A percentile compares a stretch with the other conserved stretches of the same genome.
phyloP scores from a whole-genome alignment of 2,329 filamentous ascomycete species.

The Rutstroemia sydowiana region DNA sequence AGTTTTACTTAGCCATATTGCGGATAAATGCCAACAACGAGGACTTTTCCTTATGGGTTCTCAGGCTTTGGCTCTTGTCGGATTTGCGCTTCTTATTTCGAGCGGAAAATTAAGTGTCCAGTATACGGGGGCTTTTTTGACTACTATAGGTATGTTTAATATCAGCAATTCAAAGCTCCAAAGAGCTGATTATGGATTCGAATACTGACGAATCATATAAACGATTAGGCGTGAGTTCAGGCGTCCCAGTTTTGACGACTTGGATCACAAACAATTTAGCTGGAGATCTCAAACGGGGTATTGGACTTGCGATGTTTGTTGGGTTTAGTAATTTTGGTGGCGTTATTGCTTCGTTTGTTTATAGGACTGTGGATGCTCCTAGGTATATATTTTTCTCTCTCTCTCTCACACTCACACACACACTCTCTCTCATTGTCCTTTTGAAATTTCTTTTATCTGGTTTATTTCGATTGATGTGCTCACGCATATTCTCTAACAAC shows the following conservation, averaged over 20 bases:
- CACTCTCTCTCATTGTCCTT: too few relatives aligned
- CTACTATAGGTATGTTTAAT: conserved; percentile 48
- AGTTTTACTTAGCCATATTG: conserved; percentile 60
- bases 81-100: conserved; percentile 71
- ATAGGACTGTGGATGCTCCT: conserved; percentile 34
- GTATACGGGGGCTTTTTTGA: conserved; percentile 78
- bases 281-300: conserved; percentile 84
- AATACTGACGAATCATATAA: too few relatives aligned
- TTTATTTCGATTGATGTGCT: conserved; percentile 24
- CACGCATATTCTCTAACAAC: too few relatives aligned
- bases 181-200: too few relatives aligned
- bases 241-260: conserved; percentile 73
- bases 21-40: conserved; percentile 64
- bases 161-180: not conserved
- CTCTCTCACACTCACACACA: too few relatives aligned
- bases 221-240: conserved; percentile 67
- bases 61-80: conserved; percentile 58
- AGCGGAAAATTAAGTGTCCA: conserved; percentile 57
- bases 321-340: conserved; percentile 90
- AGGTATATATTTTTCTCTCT: too few relatives aligned
- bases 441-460: too few relatives aligned
- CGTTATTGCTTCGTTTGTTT: conserved; percentile 43
- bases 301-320: conserved; percentile 79
- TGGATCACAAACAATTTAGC: conserved; percentile 87
- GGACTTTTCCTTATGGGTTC: conserved; percentile 65